phyloP scores from a whole-genome alignment of 2,329 filamentous ascomycete genomes.

The Tolypocladium guangdongense region DNA sequence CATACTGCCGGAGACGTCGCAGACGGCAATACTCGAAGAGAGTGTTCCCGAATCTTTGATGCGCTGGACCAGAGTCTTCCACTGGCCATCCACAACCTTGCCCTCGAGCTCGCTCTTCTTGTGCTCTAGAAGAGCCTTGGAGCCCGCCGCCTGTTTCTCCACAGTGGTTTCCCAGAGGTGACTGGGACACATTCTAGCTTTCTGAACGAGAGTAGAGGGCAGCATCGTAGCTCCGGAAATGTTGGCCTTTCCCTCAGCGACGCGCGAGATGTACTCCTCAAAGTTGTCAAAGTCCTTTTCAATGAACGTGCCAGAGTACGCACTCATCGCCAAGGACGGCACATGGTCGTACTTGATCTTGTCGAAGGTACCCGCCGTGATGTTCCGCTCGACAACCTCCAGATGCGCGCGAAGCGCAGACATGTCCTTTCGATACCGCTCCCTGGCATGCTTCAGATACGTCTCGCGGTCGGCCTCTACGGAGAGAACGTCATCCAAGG shows the following conservation, averaged over 20 bases:
- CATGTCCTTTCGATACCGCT: slow-evolving; percentile 39
- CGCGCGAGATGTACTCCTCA: slow-evolving; percentile 34
- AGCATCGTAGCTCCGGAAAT: slow-evolving; percentile 47
- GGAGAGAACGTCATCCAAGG: slow-evolving; percentile 17
- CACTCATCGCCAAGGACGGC: slow-evolving; percentile 45
- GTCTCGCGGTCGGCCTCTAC: slow-evolving; percentile 30
- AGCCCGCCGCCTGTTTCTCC: neutral
- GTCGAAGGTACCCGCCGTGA: slow-evolving; percentile 32
- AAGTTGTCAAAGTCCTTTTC: slow-evolving; percentile 40
- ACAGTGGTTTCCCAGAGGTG: too few species aligned
- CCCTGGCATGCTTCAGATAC: slow-evolving; percentile 43
- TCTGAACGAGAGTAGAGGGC: slow-evolving; percentile 35
- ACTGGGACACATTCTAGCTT: neutral
- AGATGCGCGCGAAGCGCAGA: slow-evolving; percentile 42
- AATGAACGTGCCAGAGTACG: slow-evolving; percentile 36
- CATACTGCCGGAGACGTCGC: slow-evolving; percentile 49
- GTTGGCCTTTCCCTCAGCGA: slow-evolving; percentile 32
- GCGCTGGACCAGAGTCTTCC: slow-evolving; percentile 45
- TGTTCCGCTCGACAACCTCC: slow-evolving; percentile 40
- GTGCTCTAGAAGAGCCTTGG: slow-evolving; percentile 10
- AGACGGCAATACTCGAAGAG: slow-evolving; percentile 42
- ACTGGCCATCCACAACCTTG: slow-evolving; percentile 38
- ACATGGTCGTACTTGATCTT: slow-evolving; percentile 47
- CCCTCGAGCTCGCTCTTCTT: slow-evolving; percentile 19
- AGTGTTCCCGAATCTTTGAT: slow-evolving; percentile 44